Percentiles rank a stretch among this genome's conserved stretches.
These are phyloP conservation scores for Fusarium chuoi DNA, from an alignment of 2,329 filamentous ascomycete genomes.

Conservation along the genomic window DNA sequence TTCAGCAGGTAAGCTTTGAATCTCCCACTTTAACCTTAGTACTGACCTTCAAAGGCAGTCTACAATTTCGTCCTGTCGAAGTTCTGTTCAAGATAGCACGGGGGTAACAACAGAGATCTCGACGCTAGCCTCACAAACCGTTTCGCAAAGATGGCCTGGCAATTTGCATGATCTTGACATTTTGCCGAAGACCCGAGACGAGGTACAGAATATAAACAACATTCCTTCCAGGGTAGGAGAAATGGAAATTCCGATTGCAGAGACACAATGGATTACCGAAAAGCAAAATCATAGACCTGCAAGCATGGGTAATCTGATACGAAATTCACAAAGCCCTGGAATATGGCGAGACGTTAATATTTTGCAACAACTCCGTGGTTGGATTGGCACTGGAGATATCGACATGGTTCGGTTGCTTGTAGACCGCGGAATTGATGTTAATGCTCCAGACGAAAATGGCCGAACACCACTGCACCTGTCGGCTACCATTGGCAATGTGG, in stretches of 20 bases:
- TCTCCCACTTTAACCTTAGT: too few relatives aligned
- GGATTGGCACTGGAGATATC: too few relatives aligned
- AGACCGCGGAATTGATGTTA: too few relatives aligned
- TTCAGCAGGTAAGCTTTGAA: not conserved
- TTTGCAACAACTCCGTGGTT: not conserved
- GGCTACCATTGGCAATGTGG: too few relatives aligned
- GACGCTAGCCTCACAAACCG: not conserved
- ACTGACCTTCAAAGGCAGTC: not conserved
- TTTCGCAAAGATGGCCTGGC: not conserved
- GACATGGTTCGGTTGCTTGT: too few relatives aligned
- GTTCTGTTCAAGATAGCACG: not conserved
- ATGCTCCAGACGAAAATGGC: too few relatives aligned
- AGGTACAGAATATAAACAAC: too few relatives aligned
- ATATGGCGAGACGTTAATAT: not conserved
- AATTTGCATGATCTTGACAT: not conserved
- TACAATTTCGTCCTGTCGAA: not conserved
- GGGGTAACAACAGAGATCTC: not conserved
- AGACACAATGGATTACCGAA: not conserved
- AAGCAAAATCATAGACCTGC: not conserved
- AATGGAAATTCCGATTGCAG: not conserved
- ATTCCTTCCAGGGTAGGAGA: not conserved
- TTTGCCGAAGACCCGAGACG: not conserved
- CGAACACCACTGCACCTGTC: too few relatives aligned
- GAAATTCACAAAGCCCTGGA: not conserved
- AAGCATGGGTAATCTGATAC: not conserved